Evolutionary conservation across 2,329 filamentous ascomycete genomes (phyloP).

Genomic region (Arachnomyces sp.): DNA sequence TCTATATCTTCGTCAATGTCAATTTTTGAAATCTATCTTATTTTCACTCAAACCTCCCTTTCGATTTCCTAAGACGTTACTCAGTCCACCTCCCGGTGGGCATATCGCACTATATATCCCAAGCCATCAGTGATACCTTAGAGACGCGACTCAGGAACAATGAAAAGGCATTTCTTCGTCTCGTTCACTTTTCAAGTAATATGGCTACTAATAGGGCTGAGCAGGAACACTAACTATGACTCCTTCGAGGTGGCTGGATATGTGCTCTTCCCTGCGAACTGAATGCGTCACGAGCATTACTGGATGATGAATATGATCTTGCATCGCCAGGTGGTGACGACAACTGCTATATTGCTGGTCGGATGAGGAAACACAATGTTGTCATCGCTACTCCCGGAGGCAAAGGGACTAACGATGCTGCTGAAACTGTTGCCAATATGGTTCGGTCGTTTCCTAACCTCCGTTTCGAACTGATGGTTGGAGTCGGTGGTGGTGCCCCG

Average conservation of each 20-base stretch:
- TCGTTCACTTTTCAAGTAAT: no score
- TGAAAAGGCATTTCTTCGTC: no score
- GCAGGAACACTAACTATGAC: no score
- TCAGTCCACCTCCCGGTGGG: no score
- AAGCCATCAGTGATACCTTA: no score
- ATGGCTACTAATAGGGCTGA: no score
- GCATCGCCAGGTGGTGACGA: constrained; percentile 8
- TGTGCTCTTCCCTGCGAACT: not conserved
- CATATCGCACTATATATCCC: no score
- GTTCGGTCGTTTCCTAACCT: constrained; percentile 13
- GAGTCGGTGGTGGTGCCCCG: constrained; percentile 18
- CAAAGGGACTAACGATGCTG: constrained; percentile 11
- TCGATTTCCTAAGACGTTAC: constrained; percentile 4
- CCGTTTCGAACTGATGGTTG: constrained; percentile 16
- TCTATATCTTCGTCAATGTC: no score
- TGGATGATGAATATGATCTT: not conserved
- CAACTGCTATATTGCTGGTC: constrained; percentile 16
- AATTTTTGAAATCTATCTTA: constrained; percentile 46
- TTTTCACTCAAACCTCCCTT: constrained; percentile 7
- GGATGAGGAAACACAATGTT: constrained; percentile 14
- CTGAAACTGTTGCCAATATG: constrained; percentile 11
- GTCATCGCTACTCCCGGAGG: constrained; percentile 13
- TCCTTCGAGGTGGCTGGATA: constrained; percentile 1
- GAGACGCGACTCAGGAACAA: no score
- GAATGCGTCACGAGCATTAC: not conserved